Percentiles rank a stretch among this genome's conserved stretches.
These are phyloP conservation scores for Trichoderma asperelloides DNA, from an alignment of 495 filamentous ascomycete genomes.

Conservation along the genomic window DNA sequence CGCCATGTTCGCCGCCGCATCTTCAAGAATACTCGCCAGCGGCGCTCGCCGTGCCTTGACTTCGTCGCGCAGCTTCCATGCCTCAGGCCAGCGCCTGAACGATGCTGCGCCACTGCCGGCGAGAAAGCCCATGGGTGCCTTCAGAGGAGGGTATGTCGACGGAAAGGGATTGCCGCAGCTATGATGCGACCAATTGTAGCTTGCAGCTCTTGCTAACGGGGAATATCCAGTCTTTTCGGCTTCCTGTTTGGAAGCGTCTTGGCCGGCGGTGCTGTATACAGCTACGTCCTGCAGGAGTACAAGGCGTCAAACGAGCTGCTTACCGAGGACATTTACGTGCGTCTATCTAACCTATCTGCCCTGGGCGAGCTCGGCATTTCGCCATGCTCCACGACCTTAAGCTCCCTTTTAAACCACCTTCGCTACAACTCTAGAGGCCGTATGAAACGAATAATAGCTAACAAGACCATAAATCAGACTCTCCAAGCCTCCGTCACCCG, in stretches of 20 bases:
- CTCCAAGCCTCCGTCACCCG: slow-evolving; percentile 81
- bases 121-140: slow-evolving; percentile 79
- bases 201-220: slow-evolving; percentile 13
- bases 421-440: not conserved
- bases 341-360: slow-evolving; percentile 30
- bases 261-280: slow-evolving; percentile 74
- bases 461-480: slow-evolving; percentile 43
- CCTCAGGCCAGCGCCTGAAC: slow-evolving; percentile 35
- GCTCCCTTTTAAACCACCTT: not conserved
- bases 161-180: not conserved
- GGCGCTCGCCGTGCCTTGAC: slow-evolving; percentile 25
- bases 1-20: slow-evolving; percentile 25
- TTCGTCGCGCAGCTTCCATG: slow-evolving; percentile 32
- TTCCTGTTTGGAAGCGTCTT: slow-evolving; percentile 82
- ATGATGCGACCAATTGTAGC: not conserved
- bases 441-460: not conserved
- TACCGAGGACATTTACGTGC: slow-evolving; percentile 92
- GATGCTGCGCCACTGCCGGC: slow-evolving; percentile 47
- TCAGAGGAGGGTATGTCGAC: slow-evolving; percentile 69
- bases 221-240: slow-evolving; percentile 63
- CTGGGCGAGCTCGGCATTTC: slow-evolving; percentile 22
- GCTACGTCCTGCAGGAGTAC: slow-evolving; percentile 88
- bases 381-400: not conserved
- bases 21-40: slow-evolving; percentile 35
- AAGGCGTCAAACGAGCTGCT: slow-evolving; percentile 87